phyloP scores from a whole-genome alignment of 495 filamentous ascomycete species.

The Emericellopsis terricola region DNA sequence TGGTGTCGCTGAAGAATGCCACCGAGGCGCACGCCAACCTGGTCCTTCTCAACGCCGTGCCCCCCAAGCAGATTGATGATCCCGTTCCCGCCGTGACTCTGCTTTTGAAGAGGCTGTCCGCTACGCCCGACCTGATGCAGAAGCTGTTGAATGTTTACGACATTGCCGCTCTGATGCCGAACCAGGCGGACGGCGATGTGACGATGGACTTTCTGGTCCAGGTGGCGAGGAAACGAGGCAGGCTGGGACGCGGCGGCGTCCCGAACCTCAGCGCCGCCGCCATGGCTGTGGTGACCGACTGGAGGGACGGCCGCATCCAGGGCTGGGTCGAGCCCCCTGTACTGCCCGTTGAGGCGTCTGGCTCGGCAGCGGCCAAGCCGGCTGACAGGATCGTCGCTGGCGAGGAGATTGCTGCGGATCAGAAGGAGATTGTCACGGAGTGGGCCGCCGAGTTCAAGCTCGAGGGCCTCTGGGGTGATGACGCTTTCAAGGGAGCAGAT shows the following conservation, averaged over 20 bases:
- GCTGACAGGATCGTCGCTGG: conserved; percentile 15
- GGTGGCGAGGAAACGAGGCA: conserved; percentile 79
- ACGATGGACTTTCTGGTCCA: conserved; percentile 91
- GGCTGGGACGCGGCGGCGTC: conserved; percentile 76
- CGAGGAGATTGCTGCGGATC: conserved; percentile 34
- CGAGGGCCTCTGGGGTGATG: conserved; percentile 76
- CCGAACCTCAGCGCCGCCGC: conserved; percentile 79
- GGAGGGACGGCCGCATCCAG: conserved; percentile 88
- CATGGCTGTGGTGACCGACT: conserved; percentile 84
- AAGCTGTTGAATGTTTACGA: conserved; percentile 71
- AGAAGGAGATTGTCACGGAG: conserved; percentile 74
- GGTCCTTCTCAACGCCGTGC: conserved; percentile 76
- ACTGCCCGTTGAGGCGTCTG: conserved; percentile 29
- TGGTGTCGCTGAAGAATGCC: conserved; percentile 32
- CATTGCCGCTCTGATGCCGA: conserved; percentile 55
- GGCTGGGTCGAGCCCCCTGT: conserved; percentile 73
- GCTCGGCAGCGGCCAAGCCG: conserved; percentile 14
- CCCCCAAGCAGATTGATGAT: conserved; percentile 85
- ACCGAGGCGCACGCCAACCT: conserved; percentile 68
- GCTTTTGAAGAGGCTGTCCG: conserved; percentile 58
- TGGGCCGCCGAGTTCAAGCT: conserved; percentile 95
- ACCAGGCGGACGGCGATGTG: conserved; percentile 39
- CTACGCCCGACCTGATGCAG: conserved; percentile 47
- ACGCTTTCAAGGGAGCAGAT: conserved; percentile 8
- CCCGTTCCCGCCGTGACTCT: conserved; percentile 71